Evolutionary conservation across 352 stramenopile species (phyloP).

Genomic region (Pythium dissimile): DNA sequence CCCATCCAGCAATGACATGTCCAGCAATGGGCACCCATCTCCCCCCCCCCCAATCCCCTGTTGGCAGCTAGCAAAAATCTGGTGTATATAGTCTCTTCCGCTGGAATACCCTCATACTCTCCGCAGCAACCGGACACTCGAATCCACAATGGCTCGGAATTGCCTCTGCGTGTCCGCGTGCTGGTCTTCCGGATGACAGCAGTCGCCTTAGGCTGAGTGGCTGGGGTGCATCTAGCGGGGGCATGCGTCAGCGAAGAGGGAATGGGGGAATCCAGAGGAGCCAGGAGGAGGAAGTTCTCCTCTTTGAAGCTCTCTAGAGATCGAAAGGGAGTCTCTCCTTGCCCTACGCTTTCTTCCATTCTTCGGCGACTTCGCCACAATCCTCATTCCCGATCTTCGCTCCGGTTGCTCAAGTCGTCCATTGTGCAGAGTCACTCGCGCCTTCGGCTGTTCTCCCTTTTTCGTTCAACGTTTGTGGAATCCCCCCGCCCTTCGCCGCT

Average conservation of each 20-base stretch:
- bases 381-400: neutral
- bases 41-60: too few relatives aligned
- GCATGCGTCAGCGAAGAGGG: neutral
- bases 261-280: neutral
- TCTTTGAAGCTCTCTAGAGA: neutral
- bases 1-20: too few relatives aligned
- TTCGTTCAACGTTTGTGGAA: conserved; percentile 1
- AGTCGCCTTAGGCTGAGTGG: neutral
- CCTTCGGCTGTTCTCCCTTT: too few relatives aligned
- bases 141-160: neutral
- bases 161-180: neutral
- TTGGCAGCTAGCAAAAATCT: too few relatives aligned
- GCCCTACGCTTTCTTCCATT: neutral
- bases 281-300: too few relatives aligned
- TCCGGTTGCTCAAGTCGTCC: neutral
- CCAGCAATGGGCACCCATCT: too few relatives aligned
- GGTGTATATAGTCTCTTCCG: too few relatives aligned
- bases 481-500: conserved; percentile 1
- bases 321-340: neutral
- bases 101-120: too few relatives aligned
- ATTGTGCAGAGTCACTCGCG: neutral
- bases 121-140: neutral
- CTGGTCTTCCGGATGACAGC: neutral
- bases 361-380: neutral
- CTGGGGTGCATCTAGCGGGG: neutral